phyloP scores from a whole-genome alignment of 768 basidiomycete species.

The Mycena pura region DNA sequence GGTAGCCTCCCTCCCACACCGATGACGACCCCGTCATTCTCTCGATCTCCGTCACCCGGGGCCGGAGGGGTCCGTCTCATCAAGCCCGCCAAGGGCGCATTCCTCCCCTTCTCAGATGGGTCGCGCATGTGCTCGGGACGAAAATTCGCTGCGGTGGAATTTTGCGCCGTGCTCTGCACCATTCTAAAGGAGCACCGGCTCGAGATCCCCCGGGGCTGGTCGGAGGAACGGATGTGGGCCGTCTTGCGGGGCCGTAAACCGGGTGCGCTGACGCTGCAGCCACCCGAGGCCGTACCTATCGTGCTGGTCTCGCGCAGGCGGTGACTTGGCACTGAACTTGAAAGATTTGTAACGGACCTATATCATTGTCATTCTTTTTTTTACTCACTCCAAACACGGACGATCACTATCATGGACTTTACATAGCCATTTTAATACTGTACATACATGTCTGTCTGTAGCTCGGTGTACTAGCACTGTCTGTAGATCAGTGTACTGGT shows the following conservation, averaged over 20 bases:
- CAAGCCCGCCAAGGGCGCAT: slow-evolving; percentile 19
- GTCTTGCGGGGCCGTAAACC: slow-evolving; percentile 15
- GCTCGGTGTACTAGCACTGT: too few species aligned
- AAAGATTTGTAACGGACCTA: too few species aligned
- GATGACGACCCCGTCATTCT: neutral
- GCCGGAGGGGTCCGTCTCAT: neutral
- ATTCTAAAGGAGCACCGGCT: slow-evolving; percentile 7
- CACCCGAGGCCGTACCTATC: slow-evolving; percentile 13
- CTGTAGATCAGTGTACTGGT: too few species aligned
- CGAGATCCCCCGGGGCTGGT: slow-evolving; percentile 4
- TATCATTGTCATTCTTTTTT: too few species aligned
- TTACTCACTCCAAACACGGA: too few species aligned
- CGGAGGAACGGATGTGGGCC: neutral
- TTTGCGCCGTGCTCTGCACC: slow-evolving; percentile 8
- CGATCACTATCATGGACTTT: too few species aligned
- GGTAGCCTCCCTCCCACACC: too few species aligned
- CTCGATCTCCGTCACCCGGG: neutral
- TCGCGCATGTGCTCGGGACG: slow-evolving; percentile 20
- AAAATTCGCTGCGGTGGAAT: slow-evolving; percentile 21
- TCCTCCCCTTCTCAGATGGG: slow-evolving; percentile 23
- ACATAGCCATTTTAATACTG: too few species aligned
- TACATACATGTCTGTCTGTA: too few species aligned
- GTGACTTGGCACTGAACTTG: too few species aligned
- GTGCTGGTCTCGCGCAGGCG: neutral
- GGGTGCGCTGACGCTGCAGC: slow-evolving; percentile 13